Evolutionary conservation across 495 filamentous ascomycete species (phyloP).

Genomic region (Entonaema liquescens): DNA sequence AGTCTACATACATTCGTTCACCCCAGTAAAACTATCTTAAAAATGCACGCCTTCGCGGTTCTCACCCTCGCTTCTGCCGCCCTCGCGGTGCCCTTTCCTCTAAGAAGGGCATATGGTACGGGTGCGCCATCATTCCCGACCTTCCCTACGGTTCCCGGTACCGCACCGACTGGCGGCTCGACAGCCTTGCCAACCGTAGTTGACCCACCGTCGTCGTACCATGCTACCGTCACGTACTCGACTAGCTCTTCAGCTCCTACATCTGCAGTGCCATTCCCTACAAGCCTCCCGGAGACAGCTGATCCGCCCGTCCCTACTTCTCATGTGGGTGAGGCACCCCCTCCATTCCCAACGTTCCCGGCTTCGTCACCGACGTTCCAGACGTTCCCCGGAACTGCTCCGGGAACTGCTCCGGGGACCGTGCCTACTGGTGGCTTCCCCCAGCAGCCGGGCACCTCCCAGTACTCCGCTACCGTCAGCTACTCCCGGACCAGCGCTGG

Average conservation of each 20-base stretch:
- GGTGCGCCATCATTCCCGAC: not conserved
- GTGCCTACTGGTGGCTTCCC: not conserved
- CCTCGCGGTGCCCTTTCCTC: constrained; percentile 29
- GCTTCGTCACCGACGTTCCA: not conserved
- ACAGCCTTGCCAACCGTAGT: constrained; percentile 11
- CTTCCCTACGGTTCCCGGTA: constrained; percentile 7
- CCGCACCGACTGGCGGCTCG: constrained; percentile 26
- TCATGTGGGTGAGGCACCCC: not conserved
- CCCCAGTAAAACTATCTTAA: constrained; percentile 8
- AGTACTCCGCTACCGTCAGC: constrained; percentile 17
- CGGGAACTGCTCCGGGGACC: not conserved
- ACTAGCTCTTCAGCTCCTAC: constrained; percentile 6
- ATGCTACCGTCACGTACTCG: constrained; percentile 16
- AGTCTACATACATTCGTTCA: constrained; percentile 28
- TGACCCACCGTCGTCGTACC: constrained; percentile 16
- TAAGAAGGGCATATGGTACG: constrained; percentile 2
- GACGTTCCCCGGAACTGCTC: not conserved
- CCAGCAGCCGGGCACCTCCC: not conserved
- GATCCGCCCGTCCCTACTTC: too few relatives aligned
- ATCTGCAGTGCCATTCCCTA: not conserved
- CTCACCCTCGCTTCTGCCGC: constrained; percentile 33
- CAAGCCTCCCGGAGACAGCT: not conserved
- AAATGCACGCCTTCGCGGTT: constrained; percentile 32
- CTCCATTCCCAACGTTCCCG: constrained; percentile 8
- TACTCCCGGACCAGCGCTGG: constrained; percentile 11